phyloP scores from a whole-genome alignment of 1,139 yeast species.

The Blastobotrys buckinghamii region DNA sequence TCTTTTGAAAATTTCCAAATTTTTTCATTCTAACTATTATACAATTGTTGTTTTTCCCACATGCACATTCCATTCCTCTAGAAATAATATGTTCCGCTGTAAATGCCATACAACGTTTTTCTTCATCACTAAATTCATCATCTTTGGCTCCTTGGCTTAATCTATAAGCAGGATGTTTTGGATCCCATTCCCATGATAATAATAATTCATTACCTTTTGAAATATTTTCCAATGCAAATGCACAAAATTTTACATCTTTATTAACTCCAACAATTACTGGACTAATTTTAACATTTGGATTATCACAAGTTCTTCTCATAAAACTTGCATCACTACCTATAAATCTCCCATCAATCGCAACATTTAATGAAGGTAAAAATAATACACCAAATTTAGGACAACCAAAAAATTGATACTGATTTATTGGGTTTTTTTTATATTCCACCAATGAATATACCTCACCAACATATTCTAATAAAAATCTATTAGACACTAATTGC shows the following conservation, averaged over 20 bases:
- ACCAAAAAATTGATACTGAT: conserved; percentile 79
- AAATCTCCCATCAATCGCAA: conserved; percentile 72
- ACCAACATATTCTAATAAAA: conserved; percentile 64
- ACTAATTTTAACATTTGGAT: conserved; percentile 63
- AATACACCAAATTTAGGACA: conserved; percentile 77
- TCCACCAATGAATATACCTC: conserved; percentile 59
- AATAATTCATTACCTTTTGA: conserved; percentile 62
- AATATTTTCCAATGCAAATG: conserved; percentile 54
- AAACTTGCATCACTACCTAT: conserved; percentile 75
- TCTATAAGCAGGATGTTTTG: conserved; percentile 61
- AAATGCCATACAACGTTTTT: conserved; percentile 22
- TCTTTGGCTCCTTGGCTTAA: conserved; percentile 40
- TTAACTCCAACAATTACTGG: conserved; percentile 43
- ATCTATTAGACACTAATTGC: conserved; percentile 44
- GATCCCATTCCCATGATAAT: conserved; percentile 87
- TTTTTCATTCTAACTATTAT: conserved; percentile 23
- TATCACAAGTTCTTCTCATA: conserved; percentile 62
- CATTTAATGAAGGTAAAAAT: conserved; percentile 44
- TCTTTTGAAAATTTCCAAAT: neutral
- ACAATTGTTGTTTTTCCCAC: conserved; percentile 36
- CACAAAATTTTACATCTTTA: conserved; percentile 47
- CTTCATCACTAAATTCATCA: conserved; percentile 24
- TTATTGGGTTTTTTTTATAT: conserved; percentile 58
- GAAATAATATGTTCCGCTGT: conserved; percentile 23
- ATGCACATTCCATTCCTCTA: conserved; percentile 68